These are phyloP conservation scores for Myxozyma neglecta DNA, from an alignment of 805 yeast genomes.

Conservation along the genomic window DNA sequence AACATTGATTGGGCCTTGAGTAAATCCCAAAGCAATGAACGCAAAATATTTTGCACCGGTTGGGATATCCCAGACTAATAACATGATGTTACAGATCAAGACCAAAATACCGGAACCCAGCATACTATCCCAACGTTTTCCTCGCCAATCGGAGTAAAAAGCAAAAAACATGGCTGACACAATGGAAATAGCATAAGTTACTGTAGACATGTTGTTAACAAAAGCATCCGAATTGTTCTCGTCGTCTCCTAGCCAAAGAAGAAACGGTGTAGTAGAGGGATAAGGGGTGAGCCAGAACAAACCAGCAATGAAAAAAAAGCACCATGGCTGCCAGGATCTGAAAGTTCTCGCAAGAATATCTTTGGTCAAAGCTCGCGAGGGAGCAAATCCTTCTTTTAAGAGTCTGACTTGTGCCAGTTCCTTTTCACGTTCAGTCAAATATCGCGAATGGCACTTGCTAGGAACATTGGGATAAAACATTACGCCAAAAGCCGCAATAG, in stretches of 20 bases:
- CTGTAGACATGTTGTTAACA: constrained; percentile 23
- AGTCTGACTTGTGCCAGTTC: constrained; percentile 32
- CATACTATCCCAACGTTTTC: constrained; percentile 27
- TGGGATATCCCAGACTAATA: constrained; percentile 19
- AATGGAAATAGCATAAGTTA: constrained; percentile 21
- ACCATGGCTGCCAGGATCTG: constrained; percentile 26
- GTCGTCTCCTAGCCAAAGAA: constrained; percentile 20
- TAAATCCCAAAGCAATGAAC: constrained; percentile 24
- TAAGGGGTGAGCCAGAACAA: constrained; percentile 27
- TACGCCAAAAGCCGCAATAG: constrained; percentile 40
- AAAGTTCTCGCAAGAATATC: constrained; percentile 8
- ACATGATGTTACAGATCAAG: constrained; percentile 23
- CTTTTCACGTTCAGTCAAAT: constrained; percentile 32
- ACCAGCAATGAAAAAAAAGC: constrained; percentile 21
- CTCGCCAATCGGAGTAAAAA: constrained; percentile 28
- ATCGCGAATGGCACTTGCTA: constrained; percentile 31
- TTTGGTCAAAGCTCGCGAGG: constrained; percentile 1
- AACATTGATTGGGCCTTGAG: constrained; percentile 28
- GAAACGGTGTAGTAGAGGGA: constrained; percentile 27
- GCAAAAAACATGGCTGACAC: constrained; percentile 29
- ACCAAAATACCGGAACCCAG: constrained; percentile 22
- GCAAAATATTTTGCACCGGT: constrained; percentile 25
- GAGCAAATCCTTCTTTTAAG: constrained; percentile 22
- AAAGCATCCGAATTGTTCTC: background rate
- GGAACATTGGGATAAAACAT: constrained; percentile 54